Evolutionary conservation across 805 yeast species (phyloP).

Genomic region (Diddensiella caesifluorescens): DNA sequence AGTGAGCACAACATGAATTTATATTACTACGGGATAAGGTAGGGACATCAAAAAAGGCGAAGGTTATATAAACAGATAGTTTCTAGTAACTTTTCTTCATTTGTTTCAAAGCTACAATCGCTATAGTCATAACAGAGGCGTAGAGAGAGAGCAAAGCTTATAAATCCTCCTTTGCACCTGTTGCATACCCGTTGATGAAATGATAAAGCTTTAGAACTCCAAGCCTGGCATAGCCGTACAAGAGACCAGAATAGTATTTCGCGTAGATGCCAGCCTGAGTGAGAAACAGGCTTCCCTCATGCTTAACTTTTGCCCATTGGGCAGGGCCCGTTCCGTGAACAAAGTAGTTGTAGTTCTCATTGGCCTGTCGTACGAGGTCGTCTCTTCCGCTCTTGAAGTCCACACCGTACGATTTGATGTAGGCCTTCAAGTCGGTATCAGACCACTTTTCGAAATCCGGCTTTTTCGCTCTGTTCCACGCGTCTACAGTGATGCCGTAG

Average conservation of each 20-base stretch:
- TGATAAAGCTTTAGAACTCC: not conserved
- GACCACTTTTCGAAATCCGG: conserved; percentile 49
- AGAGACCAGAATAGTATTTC: not conserved
- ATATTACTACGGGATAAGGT: too few relatives aligned
- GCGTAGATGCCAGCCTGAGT: not conserved
- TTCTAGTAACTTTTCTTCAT: too few relatives aligned
- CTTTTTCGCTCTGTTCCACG: conserved; percentile 32
- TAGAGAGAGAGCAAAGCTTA: too few relatives aligned
- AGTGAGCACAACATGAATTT: too few relatives aligned
- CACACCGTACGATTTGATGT: conserved; percentile 45
- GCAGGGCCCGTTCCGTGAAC: conserved; percentile 11
- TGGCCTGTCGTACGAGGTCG: conserved; percentile 24
- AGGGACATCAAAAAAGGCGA: too few relatives aligned
- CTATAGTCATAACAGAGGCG: too few relatives aligned
- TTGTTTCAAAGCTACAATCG: too few relatives aligned
- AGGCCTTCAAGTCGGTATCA: conserved; percentile 48
- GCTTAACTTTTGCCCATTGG: conserved; percentile 6
- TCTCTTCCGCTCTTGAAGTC: conserved; percentile 11
- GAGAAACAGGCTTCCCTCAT: not conserved
- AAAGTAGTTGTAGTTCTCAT: conserved; percentile 19
- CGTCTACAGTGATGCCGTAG: conserved; percentile 37
- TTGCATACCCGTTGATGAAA: not conserved
- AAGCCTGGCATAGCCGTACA: not conserved
- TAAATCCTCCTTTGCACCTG: conserved; percentile 1
- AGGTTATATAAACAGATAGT: too few relatives aligned